Evolutionary conservation across 2,329 filamentous ascomycete species (phyloP), one percentile per base, ranked within the genome.

Genomic region (Cryphonectria parasitica): DNA sequence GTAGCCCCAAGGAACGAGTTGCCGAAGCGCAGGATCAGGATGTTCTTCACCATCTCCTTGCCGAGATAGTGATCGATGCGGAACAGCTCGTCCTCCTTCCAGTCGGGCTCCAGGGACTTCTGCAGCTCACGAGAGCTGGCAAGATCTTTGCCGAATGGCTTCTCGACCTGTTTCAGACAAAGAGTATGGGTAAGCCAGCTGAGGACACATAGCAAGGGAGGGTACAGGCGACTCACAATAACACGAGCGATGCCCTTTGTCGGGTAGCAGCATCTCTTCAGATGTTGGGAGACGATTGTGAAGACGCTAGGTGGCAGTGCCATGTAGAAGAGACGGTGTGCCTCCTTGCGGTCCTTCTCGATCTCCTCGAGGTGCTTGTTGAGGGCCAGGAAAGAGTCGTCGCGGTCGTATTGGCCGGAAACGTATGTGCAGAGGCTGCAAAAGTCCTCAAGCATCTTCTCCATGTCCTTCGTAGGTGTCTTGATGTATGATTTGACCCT

Each of bases 1-100:
- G 95, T 99, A 60, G 96, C 95, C 75, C 95, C 95, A 77, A 99
- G 93, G 88, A 99, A 99, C 76, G 97, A 95, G 86, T 99, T 99
- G 77, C 96, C 97, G 80, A 99, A 99, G 80, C 97, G 90, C 75
- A 99, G 89, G 77, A 99, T 98, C 75, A 99, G 88, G 76, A 99
- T 97, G 85, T 99, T 99, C 90, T 99, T 99, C 78, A 99, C 96
- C 96, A 99, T 99, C 85, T 99, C 96, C 88, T 99, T 99, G 78
- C 97, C 97, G 64, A 99, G 90, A 83, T 99, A 99, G 85, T 99
- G 96, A 82, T 99, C 96, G 78, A 99, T 99, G 79, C 96, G 94
- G 90, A 97, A 99, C 76, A 99, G 91, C 85, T 99, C 96, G 68
- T 98, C 95, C 83, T 99, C 97, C 79, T 93, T 96, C 97, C 96